These are phyloP conservation scores for Neospermospora avenae DNA, from an alignment of 2,329 filamentous ascomycete genomes.

Conservation along the genomic window DNA sequence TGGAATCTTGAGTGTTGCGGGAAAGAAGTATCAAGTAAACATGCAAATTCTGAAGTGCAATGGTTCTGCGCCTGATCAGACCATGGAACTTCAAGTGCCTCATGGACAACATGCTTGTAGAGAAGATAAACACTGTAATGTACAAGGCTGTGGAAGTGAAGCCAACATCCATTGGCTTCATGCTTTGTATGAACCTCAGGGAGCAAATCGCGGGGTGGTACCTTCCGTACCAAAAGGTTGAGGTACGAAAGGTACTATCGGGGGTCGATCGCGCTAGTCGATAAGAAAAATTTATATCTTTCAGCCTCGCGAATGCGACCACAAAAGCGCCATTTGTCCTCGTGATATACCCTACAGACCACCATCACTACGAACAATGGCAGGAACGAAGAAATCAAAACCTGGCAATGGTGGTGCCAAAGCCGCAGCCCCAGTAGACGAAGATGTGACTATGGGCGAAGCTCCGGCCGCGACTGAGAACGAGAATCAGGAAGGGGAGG, in stretches of 20 bases:
- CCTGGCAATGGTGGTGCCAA: conserved; percentile 10
- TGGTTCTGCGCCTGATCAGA: too few species aligned
- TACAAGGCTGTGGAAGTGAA: too few species aligned
- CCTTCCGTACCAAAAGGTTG: neutral
- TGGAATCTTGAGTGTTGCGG: too few species aligned
- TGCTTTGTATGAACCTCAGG: too few species aligned
- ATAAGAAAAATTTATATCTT: conserved; percentile 14
- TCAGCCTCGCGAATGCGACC: neutral
- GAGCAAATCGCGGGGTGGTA: neutral
- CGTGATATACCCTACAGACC: too few species aligned
- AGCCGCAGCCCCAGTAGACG: conserved; percentile 9
- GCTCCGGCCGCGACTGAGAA: conserved; percentile 12
- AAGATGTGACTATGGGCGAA: conserved; percentile 31
- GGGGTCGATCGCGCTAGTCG: neutral
- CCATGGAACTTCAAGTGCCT: too few species aligned
- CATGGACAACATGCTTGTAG: too few species aligned
- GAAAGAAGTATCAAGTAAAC: too few species aligned
- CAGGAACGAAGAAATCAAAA: conserved; percentile 26
- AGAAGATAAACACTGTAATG: too few species aligned
- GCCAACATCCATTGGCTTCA: too few species aligned
- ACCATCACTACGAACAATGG: conserved; percentile 17
- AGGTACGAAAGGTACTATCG: neutral
- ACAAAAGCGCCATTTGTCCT: too few species aligned
- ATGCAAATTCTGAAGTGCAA: too few species aligned
- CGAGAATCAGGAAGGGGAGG: conserved; percentile 7